Evolutionary conservation across 2,329 filamentous ascomycete species (phyloP).

Genomic region (Aspergillus pseudoglaucus): DNA sequence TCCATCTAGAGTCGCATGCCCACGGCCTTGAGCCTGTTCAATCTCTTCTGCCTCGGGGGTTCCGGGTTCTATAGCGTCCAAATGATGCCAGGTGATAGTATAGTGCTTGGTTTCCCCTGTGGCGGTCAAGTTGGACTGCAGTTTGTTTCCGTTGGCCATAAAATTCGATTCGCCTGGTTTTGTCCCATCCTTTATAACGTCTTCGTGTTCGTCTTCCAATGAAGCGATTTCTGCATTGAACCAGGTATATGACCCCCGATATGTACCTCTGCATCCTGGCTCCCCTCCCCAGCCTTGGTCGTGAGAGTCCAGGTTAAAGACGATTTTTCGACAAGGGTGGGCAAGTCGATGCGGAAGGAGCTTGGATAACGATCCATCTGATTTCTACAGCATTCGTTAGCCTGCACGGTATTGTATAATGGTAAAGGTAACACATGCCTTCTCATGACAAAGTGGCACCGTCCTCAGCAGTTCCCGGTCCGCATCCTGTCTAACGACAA

Average conservation of each 20-base stretch:
- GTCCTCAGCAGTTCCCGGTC: conserved; percentile 31
- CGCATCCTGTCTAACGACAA: conserved; percentile 22
- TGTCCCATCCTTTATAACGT: conserved; percentile 5
- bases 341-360: conserved; percentile 27
- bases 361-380: conserved; percentile 10
- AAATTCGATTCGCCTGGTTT: conserved; percentile 19
- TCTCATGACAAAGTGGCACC: conserved; percentile 30
- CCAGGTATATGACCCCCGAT: conserved; percentile 32
- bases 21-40: conserved; percentile 25
- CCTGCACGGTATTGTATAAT: background rate
- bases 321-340: conserved; percentile 35
- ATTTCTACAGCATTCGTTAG: conserved; percentile 5
- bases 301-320: conserved; percentile 29
- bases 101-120: conserved; percentile 15
- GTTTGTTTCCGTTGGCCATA: conserved; percentile 20
- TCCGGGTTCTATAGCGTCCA: conserved; percentile 23
- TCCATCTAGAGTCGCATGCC: conserved; percentile 30
- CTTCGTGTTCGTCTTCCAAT: conserved; percentile 9
- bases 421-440: conserved; percentile 11
- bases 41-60: conserved; percentile 28
- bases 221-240: conserved; percentile 31
- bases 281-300: conserved; percentile 31
- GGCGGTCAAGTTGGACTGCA: conserved; percentile 27
- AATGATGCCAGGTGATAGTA: conserved; percentile 30
- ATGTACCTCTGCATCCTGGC: conserved; percentile 13